Conservation (phyloP, 192 early-diverging fungal species). For the Lobosporangium transversale region DNA sequence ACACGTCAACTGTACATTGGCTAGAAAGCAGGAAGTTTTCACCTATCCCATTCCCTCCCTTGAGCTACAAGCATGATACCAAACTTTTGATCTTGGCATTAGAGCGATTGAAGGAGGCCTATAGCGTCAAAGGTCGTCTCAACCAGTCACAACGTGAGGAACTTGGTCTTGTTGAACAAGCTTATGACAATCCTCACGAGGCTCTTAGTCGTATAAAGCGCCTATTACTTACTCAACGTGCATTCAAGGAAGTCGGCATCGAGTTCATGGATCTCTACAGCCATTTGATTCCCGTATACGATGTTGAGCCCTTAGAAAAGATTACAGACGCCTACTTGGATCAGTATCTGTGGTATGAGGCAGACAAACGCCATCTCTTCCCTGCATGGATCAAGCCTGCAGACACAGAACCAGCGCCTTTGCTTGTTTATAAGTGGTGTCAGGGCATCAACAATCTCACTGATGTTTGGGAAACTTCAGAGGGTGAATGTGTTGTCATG, state of each 20-base stretch:
- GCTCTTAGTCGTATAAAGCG: constrained; percentile 91
- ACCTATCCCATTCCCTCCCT: constrained; percentile 98
- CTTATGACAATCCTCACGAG: constrained; percentile 96
- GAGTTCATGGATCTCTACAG: constrained; percentile 99
- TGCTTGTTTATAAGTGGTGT: constrained; percentile 95
- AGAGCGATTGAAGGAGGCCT: constrained; percentile 94
- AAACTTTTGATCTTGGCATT: constrained; percentile 96
- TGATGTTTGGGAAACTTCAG: constrained; percentile 92
- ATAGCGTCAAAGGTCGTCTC: constrained; percentile 93
- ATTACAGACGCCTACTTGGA: constrained; percentile 99
- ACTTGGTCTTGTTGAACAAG: constrained; percentile 97
- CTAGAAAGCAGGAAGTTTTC: constrained; percentile 97
- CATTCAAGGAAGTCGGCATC: constrained; percentile 99
- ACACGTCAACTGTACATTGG: constrained; percentile 98
- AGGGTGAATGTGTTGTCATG: constrained; percentile 96
- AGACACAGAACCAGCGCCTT: constrained; percentile 95
- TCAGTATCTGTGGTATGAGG: constrained; percentile 99
- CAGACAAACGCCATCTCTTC: constrained; percentile 96
- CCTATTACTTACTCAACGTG: constrained; percentile 93
- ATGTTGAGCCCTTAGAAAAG: constrained; percentile 99
- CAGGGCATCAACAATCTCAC: constrained; percentile 98
- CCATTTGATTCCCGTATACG: constrained; percentile 97
- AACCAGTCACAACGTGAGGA: constrained; percentile 98
- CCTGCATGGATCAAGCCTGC: constrained; percentile 99
- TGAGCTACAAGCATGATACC: constrained; percentile 99